Evolutionary conservation across 371 early-diverging fungal species (phyloP).

Genomic region (Mortierella polycephala): DNA sequence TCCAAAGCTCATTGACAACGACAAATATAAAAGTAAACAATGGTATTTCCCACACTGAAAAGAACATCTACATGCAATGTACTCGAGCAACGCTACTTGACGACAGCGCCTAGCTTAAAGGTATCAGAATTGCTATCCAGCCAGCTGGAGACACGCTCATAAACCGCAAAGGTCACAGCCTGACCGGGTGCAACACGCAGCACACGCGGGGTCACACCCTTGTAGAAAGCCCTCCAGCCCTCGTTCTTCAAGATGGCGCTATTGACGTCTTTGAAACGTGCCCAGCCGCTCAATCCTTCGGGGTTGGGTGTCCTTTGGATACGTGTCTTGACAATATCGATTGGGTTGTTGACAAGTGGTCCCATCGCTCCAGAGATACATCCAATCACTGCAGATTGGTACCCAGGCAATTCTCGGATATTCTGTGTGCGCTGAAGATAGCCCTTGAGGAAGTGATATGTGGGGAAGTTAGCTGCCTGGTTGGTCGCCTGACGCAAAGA

Average conservation of each 20-base stretch:
- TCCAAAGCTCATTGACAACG: no score
- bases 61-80: background rate
- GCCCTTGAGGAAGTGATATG: constrained; percentile 93
- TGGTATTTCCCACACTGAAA: background rate
- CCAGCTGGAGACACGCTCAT: constrained; percentile 85
- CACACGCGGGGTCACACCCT: constrained; percentile 94
- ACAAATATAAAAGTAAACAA: no score
- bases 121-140: constrained; percentile 68
- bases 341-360: constrained; percentile 96
- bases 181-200: constrained; percentile 91
- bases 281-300: constrained; percentile 79
- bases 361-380: constrained; percentile 97
- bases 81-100: background rate
- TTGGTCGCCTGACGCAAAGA: constrained; percentile 97
- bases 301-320: constrained; percentile 85
- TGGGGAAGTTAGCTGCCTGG: constrained; percentile 98
- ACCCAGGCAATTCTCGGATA: constrained; percentile 88
- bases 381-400: constrained; percentile 92
- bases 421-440: constrained; percentile 73
- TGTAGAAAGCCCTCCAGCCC: constrained; percentile 94
- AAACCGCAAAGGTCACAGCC: constrained; percentile 89
- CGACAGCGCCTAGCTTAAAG: constrained; percentile 42
- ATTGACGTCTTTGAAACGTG: constrained; percentile 81
- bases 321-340: constrained; percentile 98
- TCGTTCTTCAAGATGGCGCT: constrained; percentile 85